Conservation (phyloP, 495 filamentous ascomycete species). For the Penicillium arizonense region DNA sequence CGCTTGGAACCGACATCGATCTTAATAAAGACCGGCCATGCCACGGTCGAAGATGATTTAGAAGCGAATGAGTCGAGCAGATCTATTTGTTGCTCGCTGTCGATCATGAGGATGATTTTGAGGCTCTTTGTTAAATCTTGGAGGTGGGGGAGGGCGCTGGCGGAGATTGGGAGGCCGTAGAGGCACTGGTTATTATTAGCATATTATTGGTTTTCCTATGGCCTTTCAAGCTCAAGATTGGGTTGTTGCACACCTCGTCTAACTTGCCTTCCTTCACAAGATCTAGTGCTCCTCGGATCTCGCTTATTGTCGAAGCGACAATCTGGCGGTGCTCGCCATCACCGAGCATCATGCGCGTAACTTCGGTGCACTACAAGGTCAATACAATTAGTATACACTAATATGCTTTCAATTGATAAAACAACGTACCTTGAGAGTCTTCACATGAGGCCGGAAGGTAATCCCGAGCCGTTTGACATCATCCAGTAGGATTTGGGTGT, state of each 20-base stretch:
- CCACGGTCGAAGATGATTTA: not conserved
- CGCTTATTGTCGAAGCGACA: conserved; percentile 31
- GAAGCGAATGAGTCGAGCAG: conserved; percentile 24
- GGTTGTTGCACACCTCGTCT: conserved; percentile 24
- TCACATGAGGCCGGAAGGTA: conserved; percentile 34
- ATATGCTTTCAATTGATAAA: no score
- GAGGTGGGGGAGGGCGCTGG: conserved; percentile 29
- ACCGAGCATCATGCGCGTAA: conserved; percentile 34
- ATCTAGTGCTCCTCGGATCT: conserved; percentile 29
- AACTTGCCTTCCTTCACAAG: conserved; percentile 31
- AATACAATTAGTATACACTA: not conserved
- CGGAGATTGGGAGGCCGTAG: conserved; percentile 33
- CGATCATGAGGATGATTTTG: conserved; percentile 32
- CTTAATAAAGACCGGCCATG: conserved; percentile 32
- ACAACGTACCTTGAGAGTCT: conserved; percentile 32
- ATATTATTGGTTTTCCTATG: not conserved
- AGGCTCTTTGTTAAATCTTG: conserved; percentile 17
- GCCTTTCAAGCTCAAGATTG: not conserved
- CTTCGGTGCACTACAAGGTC: conserved; percentile 23
- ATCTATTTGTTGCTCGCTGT: conserved; percentile 33
- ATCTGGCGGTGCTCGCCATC: conserved; percentile 29
- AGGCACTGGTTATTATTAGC: conserved; percentile 18
- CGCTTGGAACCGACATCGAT: conserved; percentile 27
- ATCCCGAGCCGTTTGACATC: conserved; percentile 34
- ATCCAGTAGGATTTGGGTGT: conserved; percentile 24